Evolutionary conservation across 1,139 yeast genomes (phyloP).

Genomic region (Zygosaccharomyces pseudobailii): DNA sequence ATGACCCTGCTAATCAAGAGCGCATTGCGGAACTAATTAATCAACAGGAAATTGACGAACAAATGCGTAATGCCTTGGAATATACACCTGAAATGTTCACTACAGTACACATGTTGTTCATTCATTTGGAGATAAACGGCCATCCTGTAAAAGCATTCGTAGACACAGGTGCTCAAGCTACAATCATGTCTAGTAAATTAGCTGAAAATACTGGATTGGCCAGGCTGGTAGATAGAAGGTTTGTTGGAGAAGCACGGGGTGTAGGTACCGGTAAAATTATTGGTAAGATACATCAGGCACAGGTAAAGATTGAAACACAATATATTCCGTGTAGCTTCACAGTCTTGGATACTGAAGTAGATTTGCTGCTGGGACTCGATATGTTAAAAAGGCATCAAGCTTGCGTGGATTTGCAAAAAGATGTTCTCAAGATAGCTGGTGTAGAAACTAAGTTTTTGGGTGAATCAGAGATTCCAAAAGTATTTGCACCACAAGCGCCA

Average conservation of each 20-base stretch:
- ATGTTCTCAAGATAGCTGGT: slow-evolving; percentile 67
- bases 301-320: slow-evolving; percentile 66
- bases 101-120: slow-evolving; percentile 75
- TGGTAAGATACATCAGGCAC: slow-evolving; percentile 88
- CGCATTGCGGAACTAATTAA: slow-evolving; percentile 64
- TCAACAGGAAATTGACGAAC: slow-evolving; percentile 72
- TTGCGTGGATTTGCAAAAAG: slow-evolving; percentile 63
- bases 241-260: slow-evolving; percentile 79
- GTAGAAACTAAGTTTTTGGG: slow-evolving; percentile 66
- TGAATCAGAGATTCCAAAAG: slow-evolving; percentile 65
- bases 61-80: slow-evolving; percentile 73
- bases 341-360: slow-evolving; percentile 74
- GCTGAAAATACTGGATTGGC: slow-evolving; percentile 70
- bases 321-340: slow-evolving; percentile 76
- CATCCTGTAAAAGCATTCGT: slow-evolving; percentile 84
- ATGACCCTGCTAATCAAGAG: slow-evolving; percentile 66
- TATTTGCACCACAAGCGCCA: slow-evolving; percentile 10
- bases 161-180: slow-evolving; percentile 92
- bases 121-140: slow-evolving; percentile 73
- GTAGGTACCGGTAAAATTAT: slow-evolving; percentile 77
- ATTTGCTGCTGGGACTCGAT: slow-evolving; percentile 49
- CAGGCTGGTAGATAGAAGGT: slow-evolving; percentile 75
- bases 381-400: slow-evolving; percentile 88
- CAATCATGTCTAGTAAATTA: slow-evolving; percentile 71
- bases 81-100: slow-evolving; percentile 88